Conservation (phyloP, 306 rosid species). For the Citrullus amarus region DNA sequence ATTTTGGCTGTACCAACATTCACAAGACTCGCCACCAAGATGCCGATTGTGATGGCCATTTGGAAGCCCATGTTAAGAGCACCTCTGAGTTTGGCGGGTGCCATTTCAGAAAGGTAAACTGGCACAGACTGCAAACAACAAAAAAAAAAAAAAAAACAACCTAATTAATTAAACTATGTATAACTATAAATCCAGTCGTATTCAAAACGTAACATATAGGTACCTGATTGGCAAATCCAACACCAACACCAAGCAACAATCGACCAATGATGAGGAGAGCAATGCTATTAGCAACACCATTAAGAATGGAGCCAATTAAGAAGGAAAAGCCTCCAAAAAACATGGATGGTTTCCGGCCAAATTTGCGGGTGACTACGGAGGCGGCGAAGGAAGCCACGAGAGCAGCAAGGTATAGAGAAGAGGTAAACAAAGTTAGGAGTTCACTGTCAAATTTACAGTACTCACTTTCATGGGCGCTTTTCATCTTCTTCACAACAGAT, state of each 20-base stretch:
- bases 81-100: conserved; percentile 36
- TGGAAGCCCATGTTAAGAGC: conserved; percentile 45
- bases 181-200: no score
- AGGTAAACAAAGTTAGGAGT: conserved; percentile 43
- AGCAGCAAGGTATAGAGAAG: conserved; percentile 53
- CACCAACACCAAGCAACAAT: conserved; percentile 50
- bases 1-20: conserved; percentile 4
- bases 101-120: conserved; percentile 35
- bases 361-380: conserved; percentile 27
- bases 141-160: no score
- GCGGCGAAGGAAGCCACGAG: conserved; percentile 45
- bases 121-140: conserved; percentile 17
- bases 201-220: no score
- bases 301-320: conserved; percentile 32
- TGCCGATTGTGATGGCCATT: conserved; percentile 18
- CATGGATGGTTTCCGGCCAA: conserved; percentile 35
- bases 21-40: conserved; percentile 9
- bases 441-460: conserved; percentile 59
- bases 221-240: conserved; percentile 54
- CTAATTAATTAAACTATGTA: no score
- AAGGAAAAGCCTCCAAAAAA: conserved; percentile 38
- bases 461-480: conserved; percentile 24
- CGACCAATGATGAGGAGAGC: conserved; percentile 32
- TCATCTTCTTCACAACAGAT: conserved; percentile 29
- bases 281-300: conserved; percentile 29